Base-by-base conservation (phyloP, 1,284 basidiomycete species). In the Austropuccinia psidii region DNA sequence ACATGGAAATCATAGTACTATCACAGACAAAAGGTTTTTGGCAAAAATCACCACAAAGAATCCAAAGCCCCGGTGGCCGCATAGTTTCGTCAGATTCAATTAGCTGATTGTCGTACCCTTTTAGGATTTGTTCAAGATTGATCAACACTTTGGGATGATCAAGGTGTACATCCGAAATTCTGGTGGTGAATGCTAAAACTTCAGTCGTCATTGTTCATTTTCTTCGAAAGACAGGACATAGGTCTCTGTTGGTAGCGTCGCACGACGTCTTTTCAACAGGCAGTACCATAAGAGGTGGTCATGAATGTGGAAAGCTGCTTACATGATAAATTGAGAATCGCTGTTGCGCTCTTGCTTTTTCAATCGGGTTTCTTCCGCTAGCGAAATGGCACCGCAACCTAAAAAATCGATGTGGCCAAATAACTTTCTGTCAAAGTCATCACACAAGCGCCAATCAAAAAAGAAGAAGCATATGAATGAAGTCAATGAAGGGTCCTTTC, bases 321-420 rank as follows among this genome's bases (percentile, higher is more conserved):
- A 74, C 64, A 60, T 24, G 39, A 72, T 47, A 8, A 66, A 24
- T 50, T 64, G 64, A 64, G 52, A 66, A 64, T 17, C n/a, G 6
- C 58, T 43, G 24, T 62, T 31, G n/a, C 35, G 49, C 24, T 73
- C 58, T 35, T 35, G 15, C 68, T 45, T 35, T 13, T 68, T 29
- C 75, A 80, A 9, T 75, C 87, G 76, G 77, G 92, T 91, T 82
- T 98, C 96, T 83, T 98, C 94, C n/a, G 90, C 84, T 31, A 93
- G 81, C 2, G 93, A 92, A 1, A 94, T 89, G 1, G 91, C 87
- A 0, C 96, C 96, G 76, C 90, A 87, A 17, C 96, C 96, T 3
- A 95, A 85, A 79, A 98, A 97, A 80, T 98, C 95, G 39, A 96
- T 87, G 78, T 97, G 93, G 0, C 93, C 94, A 79, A 90, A 93